These are phyloP conservation scores for Saccharomycopsis oosterbeekiorum DNA, from an alignment of 805 yeast genomes.

Conservation along the genomic window DNA sequence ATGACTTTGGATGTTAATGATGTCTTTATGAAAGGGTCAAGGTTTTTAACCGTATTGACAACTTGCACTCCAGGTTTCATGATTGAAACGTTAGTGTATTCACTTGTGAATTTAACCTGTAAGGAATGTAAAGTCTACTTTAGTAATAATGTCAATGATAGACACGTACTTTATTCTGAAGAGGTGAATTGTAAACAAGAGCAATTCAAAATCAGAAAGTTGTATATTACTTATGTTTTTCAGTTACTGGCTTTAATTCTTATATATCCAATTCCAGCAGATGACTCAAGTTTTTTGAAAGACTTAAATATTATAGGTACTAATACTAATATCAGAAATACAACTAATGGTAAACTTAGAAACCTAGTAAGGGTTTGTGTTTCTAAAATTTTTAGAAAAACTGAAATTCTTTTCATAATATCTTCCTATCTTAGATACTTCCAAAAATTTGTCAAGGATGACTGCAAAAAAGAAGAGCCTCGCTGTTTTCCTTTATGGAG, in stretches of 20 bases:
- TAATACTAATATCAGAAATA: conserved; percentile 3
- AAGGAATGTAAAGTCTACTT: conserved; percentile 24
- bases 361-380: conserved; percentile 43
- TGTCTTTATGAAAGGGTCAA: conserved; percentile 44
- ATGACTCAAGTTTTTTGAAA: conserved; percentile 29
- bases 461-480: conserved; percentile 24
- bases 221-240: conserved; percentile 43
- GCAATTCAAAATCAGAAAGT: conserved; percentile 31
- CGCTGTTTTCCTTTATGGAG: conserved; percentile 30
- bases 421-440: conserved; percentile 39
- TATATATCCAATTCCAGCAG: conserved; percentile 54
- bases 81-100: conserved; percentile 47
- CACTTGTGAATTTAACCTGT: conserved; percentile 56
- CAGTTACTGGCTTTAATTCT: conserved; percentile 55
- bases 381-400: conserved; percentile 43
- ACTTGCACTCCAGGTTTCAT: conserved; percentile 40
- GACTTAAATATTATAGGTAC: conserved; percentile 24
- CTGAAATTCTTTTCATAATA: conserved; percentile 43
- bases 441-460: conserved; percentile 32
- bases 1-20: conserved; percentile 39
- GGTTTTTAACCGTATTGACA: conserved; percentile 48
- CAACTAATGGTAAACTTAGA: conserved; percentile 25
- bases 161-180: background rate
- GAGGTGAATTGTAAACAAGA: conserved; percentile 20
- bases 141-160: background rate